Conservation (phyloP, 495 filamentous ascomycete genomes). For the Penicillium odoratum region DNA sequence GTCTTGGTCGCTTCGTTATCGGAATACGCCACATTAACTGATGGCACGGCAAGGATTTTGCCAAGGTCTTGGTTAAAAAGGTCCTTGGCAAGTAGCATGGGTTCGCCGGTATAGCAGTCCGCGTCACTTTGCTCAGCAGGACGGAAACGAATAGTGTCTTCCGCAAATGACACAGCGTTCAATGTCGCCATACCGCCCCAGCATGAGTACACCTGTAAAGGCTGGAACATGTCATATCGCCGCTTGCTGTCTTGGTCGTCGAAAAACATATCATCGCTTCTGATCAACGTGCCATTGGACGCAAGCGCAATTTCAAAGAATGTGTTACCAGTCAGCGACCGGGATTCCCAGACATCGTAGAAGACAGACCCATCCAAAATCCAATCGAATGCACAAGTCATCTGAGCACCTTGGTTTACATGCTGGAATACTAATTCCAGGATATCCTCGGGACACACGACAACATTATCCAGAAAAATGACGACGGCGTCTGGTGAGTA, state of each 20-base stretch:
- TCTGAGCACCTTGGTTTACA: constrained; percentile 42
- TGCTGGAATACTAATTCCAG: constrained; percentile 52
- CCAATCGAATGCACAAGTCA: constrained; percentile 59
- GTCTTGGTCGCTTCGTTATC: constrained; percentile 34
- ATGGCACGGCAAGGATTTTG: constrained; percentile 51
- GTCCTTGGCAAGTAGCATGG: constrained; percentile 50
- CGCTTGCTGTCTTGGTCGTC: constrained; percentile 30
- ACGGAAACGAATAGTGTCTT: constrained; percentile 38
- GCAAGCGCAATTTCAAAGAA: constrained; percentile 53
- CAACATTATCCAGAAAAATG: constrained; percentile 53
- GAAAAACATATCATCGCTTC: constrained; percentile 48
- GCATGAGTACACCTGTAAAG: constrained; percentile 57
- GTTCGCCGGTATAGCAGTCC: constrained; percentile 51
- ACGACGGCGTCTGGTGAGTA: constrained; percentile 38
- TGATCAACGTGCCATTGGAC: constrained; percentile 41
- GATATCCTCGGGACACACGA: constrained; percentile 51
- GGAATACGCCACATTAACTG: constrained; percentile 48
- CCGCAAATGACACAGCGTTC: constrained; percentile 32
- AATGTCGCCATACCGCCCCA: constrained; percentile 51
- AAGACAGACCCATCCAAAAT: constrained; percentile 41
- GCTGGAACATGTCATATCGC: constrained; percentile 27
- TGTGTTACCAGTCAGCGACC: constrained; percentile 47
- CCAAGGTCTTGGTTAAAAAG: constrained; percentile 45
- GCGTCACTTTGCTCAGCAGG: constrained; percentile 14
- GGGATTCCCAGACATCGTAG: constrained; percentile 54